Evolutionary conservation across 2,329 filamentous ascomycete species (phyloP).

Genomic region (Aspergillus persii): DNA sequence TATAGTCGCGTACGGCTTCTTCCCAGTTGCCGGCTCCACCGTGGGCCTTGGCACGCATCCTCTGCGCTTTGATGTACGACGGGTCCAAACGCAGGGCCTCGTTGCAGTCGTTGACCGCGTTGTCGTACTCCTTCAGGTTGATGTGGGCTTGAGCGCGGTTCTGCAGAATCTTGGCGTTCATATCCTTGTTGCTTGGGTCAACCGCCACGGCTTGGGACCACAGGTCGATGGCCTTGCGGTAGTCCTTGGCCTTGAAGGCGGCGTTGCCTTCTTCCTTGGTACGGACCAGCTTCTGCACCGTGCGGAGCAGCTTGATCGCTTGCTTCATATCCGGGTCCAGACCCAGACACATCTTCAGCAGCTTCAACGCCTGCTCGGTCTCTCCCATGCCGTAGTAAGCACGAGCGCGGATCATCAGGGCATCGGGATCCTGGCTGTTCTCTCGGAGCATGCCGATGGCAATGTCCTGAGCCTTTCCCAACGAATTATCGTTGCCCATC

Average conservation of each 20-base stretch:
- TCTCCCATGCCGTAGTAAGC: slow-evolving; percentile 89
- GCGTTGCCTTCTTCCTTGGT: slow-evolving; percentile 93
- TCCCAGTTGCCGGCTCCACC: slow-evolving; percentile 89
- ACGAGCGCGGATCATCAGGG: slow-evolving; percentile 81
- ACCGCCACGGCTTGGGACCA: slow-evolving; percentile 81
- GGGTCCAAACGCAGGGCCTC: slow-evolving; percentile 79
- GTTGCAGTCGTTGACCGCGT: slow-evolving; percentile 82
- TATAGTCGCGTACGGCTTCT: slow-evolving; percentile 83
- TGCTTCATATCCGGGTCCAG: slow-evolving; percentile 90
- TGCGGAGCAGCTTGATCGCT: slow-evolving; percentile 82
- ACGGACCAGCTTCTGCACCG: slow-evolving; percentile 86
- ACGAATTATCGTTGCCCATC: slow-evolving; percentile 83
- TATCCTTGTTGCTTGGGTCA: slow-evolving; percentile 84
- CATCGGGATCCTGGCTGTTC: slow-evolving; percentile 92
- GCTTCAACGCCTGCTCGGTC: slow-evolving; percentile 89
- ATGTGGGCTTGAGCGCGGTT: slow-evolving; percentile 85
- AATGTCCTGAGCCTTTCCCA: slow-evolving; percentile 89
- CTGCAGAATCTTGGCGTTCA: slow-evolving; percentile 90
- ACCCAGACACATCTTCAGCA: slow-evolving; percentile 83
- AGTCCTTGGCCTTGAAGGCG: slow-evolving; percentile 82
- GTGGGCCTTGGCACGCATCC: slow-evolving; percentile 87
- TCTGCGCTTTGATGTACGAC: slow-evolving; percentile 82
- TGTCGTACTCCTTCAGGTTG: slow-evolving; percentile 75
- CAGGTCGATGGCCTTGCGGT: slow-evolving; percentile 75
- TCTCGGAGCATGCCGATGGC: slow-evolving; percentile 81